These are phyloP conservation scores for Aspergillus niger DNA, from an alignment of 2,329 filamentous ascomycete species.

Conservation along the genomic window DNA sequence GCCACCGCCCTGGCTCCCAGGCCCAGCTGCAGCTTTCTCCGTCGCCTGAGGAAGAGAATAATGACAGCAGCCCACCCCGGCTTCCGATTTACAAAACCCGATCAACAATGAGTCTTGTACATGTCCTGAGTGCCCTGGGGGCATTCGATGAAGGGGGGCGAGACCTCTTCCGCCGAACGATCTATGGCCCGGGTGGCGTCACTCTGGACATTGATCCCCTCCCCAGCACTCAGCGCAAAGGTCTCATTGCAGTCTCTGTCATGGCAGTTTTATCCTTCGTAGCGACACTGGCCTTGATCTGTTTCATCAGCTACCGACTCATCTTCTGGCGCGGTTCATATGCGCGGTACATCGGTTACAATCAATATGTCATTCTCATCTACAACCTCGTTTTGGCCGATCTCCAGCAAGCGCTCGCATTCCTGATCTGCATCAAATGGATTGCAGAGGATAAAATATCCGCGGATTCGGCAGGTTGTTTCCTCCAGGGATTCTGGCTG, in stretches of 20 bases:
- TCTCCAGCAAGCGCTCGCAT: slow-evolving; percentile 55
- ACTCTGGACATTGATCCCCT: slow-evolving; percentile 37
- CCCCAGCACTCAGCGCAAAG: slow-evolving; percentile 37
- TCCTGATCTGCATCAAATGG: slow-evolving; percentile 54
- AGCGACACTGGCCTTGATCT: slow-evolving; percentile 46
- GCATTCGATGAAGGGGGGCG: slow-evolving; percentile 17
- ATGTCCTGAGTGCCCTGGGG: slow-evolving; percentile 19
- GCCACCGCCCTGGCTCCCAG: neutral
- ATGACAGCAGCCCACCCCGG: slow-evolving; percentile 14
- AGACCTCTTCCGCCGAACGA: slow-evolving; percentile 26
- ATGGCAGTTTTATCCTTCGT: slow-evolving; percentile 52
- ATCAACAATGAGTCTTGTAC: slow-evolving; percentile 21
- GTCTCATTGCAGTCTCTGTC: slow-evolving; percentile 50
- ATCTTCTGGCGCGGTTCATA: slow-evolving; percentile 54
- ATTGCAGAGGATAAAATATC: slow-evolving; percentile 47
- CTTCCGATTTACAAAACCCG: neutral
- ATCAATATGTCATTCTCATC: slow-evolving; percentile 58
- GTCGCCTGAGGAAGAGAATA: slow-evolving; percentile 11
- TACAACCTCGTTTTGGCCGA: slow-evolving; percentile 57
- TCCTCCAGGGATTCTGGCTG: slow-evolving; percentile 54
- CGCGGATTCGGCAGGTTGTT: slow-evolving; percentile 49
- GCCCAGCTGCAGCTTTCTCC: neutral
- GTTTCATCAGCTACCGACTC: slow-evolving; percentile 55
- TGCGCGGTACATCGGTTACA: slow-evolving; percentile 54
- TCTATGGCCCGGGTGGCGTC: slow-evolving; percentile 15